Conservation (phyloP, 75 land plant species). For the Chamaecyparis obtusa region DNA sequence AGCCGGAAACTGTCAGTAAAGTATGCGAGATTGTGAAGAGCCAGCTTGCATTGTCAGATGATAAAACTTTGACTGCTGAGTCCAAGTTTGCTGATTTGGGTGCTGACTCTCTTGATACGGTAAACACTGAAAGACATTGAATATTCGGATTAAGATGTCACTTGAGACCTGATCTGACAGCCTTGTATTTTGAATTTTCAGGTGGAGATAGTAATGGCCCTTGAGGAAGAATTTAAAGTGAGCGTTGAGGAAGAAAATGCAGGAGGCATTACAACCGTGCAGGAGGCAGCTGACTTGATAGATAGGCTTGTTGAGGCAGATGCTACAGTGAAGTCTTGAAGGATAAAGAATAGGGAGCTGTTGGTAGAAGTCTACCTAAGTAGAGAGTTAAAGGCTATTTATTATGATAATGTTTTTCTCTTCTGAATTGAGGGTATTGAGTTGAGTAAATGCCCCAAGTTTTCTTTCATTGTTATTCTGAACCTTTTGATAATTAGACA, state of each 20-base stretch:
- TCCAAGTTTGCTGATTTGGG: conserved; percentile 57
- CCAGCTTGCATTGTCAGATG: conserved; percentile 42
- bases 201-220: conserved; percentile 73
- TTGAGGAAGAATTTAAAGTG: conserved; percentile 58
- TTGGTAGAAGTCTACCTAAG: not conserved
- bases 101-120: conserved; percentile 78
- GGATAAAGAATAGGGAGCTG: not conserved
- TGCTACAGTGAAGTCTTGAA: not conserved
- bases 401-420: not conserved
- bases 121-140: conserved; percentile 6
- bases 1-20: conserved; percentile 47
- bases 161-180: not conserved
- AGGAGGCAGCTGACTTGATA: conserved; percentile 64
- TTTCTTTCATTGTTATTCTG: not conserved
- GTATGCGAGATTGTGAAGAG: conserved; percentile 45
- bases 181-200: not conserved
- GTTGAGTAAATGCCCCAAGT: not conserved
- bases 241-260: conserved; percentile 61
- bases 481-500: not conserved
- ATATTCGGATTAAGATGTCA: not conserved
- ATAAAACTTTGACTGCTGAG: conserved; percentile 32
- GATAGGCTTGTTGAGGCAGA: conserved; percentile 38
- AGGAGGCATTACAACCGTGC: conserved; percentile 52
- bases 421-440: not conserved
- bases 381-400: not conserved